Base-by-base conservation (phyloP, 371 early-diverging fungal species). In the Lichtheimia hyalospora region DNA sequence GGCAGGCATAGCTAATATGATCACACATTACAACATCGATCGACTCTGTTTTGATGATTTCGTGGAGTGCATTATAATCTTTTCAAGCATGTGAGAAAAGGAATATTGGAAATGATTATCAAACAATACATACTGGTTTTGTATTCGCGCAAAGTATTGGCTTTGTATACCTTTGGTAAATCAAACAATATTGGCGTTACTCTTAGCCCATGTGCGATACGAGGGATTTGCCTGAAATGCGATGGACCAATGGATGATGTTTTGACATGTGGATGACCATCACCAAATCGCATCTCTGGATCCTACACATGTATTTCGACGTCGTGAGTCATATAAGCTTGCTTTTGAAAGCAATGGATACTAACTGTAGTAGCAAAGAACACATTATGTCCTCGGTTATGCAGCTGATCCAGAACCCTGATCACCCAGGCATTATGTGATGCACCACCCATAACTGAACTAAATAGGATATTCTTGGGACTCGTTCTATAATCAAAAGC, bases 11-110 rank as follows among this genome's bases (percentile, higher is more conserved):
- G 3, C 40, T 15, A 49, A 66, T 41, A 20, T 52, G 25, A 14
- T 66, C 66, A 14, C 61, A 61, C 8, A 66, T 27, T 39, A 53
- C 54, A 7, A 66, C 2, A 44, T 66, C 61, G 18, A 57, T 48
- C 1, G 51, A 21, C 8, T 52, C 24, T 10, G 15, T 39, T 23
- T 55, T 27, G 21, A 57, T 58, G 14, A 44, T 27, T 34, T 59
- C 52, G 20, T 23, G 3, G 16, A 52, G 8, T 16, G 41, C 21
- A n/a, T 48, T n/a, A 42, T 25, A 58, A 6, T 53, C 59, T 64
- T 27, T 7, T 34, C 34, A 8, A 4, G 1, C 27, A 27, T 34
- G 34, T 34, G 34, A 34, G 34, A 34, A 28, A 2, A 7, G 8
- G 10, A 8, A 2, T 34, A 1, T 2, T 2, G 34, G 2, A 34